Evolutionary conservation across 2,329 filamentous ascomycete species (phyloP), one percentile per base, ranked within the genome.

Genomic region (Talaromyces funiculosus): DNA sequence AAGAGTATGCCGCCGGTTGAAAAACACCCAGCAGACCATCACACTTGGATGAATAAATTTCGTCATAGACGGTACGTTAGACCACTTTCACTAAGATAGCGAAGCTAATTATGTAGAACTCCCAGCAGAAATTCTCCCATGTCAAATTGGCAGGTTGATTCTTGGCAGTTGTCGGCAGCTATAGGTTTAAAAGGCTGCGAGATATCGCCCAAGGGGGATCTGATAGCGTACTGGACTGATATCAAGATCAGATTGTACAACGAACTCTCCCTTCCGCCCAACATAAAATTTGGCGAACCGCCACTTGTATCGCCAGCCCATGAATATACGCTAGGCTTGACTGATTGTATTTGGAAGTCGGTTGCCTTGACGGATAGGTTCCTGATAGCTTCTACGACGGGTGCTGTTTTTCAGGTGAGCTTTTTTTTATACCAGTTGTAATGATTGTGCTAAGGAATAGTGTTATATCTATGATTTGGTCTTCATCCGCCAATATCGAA

Each of bases 171-270:
- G 33, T 63, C 59, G 20, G 33, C 53, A 42, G 54, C 58, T 31
- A 60, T 67, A 16, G 64, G 63, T 14, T 68, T 68, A 61, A 72
- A 71, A 54, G 68, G 67, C 20, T 70, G 68, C 26, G 65, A 62
- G 8, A 69, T 72, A 29, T 69, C 70, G 2, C 69, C 68, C 2
- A 64, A 66, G 38, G 69, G 65, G 12, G 65, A 61, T 22, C 60
- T 67, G 4, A 60, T 71, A 35, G 70, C 65, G 1, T 72, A 70
- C 53, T 72, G 70, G 67, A 71, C 64, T 2, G 68, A 71, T 33
- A 57, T 35, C 40, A 68, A 67, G 37, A 68, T 72, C 33, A 63
- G 60, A 24, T 59, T 72, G 5, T 72, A 67, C 53, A 71, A 67
- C 3, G 66, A 66, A 5, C 62, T 65, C 45, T 68, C 65, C 5